These are phyloP conservation scores for Debaryomyces coudertii DNA, from an alignment of 1,139 yeast genomes.

Conservation along the genomic window DNA sequence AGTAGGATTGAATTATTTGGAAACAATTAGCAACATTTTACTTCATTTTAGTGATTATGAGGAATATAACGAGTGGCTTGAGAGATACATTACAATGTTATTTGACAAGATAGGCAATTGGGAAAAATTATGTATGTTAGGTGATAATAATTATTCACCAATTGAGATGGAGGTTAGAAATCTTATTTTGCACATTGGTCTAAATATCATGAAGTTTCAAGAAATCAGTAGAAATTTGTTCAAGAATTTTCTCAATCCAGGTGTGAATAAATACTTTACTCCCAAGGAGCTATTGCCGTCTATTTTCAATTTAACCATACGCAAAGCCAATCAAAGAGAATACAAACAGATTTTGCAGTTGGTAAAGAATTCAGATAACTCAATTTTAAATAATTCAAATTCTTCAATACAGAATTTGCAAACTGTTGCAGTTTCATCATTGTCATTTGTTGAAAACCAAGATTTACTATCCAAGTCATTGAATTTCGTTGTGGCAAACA, in stretches of 20 bases:
- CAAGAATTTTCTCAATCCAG: constrained; percentile 49
- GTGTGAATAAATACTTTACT: constrained; percentile 46
- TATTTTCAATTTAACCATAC: constrained; percentile 36
- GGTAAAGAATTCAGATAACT: constrained; percentile 50
- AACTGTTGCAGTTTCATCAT: constrained; percentile 55
- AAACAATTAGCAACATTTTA: constrained; percentile 32
- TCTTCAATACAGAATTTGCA: constrained; percentile 43
- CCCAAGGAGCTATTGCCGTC: constrained; percentile 50
- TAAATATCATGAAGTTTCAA: constrained; percentile 29
- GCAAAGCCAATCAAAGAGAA: constrained; percentile 46
- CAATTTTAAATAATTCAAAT: constrained; percentile 38
- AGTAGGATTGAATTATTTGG: constrained; percentile 36
- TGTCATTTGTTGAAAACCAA: constrained; percentile 49
- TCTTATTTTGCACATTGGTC: constrained; percentile 41
- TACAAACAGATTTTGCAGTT: constrained; percentile 60
- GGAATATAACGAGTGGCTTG: constrained; percentile 27
- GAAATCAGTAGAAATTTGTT: constrained; percentile 41
- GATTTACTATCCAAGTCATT: constrained; percentile 55
- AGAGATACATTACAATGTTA: constrained; percentile 21
- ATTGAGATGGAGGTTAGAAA: constrained; percentile 47
- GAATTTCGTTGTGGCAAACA: constrained; percentile 57
- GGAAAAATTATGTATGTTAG: constrained; percentile 18
- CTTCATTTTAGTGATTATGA: constrained; percentile 32
- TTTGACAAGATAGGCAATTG: constrained; percentile 30
- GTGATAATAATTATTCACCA: constrained; percentile 16